Conservation (phyloP, 75 land plant species). For the Selaginella moellendorffii region DNA sequence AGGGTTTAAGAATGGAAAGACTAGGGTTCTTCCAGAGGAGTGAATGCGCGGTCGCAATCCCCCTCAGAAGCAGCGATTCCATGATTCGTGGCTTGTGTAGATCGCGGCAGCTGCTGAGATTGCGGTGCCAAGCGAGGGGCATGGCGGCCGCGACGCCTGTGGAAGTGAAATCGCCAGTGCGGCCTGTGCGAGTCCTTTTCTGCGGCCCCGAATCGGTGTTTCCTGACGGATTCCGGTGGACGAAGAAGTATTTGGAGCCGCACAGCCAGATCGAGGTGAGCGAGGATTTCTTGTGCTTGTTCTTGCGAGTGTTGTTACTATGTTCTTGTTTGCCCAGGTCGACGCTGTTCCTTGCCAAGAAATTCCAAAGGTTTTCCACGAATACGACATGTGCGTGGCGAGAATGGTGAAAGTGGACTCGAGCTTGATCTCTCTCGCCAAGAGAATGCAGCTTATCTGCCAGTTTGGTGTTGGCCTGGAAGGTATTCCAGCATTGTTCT, state of each 20-base stretch:
- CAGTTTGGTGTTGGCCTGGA: conserved; percentile 96
- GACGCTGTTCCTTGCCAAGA: conserved; percentile 48
- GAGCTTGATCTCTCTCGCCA: conserved; percentile 45
- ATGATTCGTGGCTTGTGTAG: no score
- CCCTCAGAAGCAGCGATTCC: no score
- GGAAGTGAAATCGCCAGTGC: no score
- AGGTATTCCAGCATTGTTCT: conserved; percentile 28
- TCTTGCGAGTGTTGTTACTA: background rate
- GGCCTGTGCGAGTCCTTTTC: background rate
- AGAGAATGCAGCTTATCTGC: conserved; percentile 57
- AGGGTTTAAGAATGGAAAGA: no score
- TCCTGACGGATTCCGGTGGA: background rate
- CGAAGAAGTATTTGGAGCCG: background rate
- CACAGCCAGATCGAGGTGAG: background rate
- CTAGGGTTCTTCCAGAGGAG: no score
- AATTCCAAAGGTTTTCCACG: conserved; percentile 37
- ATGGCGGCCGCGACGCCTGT: no score
- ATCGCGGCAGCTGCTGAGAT: no score
- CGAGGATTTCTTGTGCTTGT: background rate
- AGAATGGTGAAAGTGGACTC: conserved; percentile 41
- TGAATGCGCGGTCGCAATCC: no score
- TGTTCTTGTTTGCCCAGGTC: conserved; percentile 28
- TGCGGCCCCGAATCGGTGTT: background rate
- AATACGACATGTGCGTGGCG: conserved; percentile 65
- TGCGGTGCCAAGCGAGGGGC: no score